Base-by-base conservation (phyloP, 2,329 filamentous ascomycete species). In the Paraphaeosphaeria minitans region DNA sequence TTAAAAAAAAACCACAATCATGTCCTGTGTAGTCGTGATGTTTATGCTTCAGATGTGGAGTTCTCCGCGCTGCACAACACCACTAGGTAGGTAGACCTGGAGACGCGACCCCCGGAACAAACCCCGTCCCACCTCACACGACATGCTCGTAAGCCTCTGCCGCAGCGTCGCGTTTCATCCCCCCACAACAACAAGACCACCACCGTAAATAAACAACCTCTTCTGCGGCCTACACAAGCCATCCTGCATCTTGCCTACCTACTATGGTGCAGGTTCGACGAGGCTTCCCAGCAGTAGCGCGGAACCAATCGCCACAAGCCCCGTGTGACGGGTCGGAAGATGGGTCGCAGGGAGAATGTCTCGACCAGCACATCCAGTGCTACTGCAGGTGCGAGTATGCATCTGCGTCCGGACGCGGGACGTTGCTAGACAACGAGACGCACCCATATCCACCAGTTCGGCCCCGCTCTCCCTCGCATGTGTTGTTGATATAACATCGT, bases 321-420 rank as follows among this genome's bases (percentile, higher is more conserved):
- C n/a, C n/a, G 45, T 47, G 16, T 22, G 22, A 45, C 48, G 19
- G 31, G 14, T n/a, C 16, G 45, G 21, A 3, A 37, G 54, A 37
- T 3, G 13, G 53, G 57, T 53, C 46, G 13, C 54, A 50, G 33
- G 19, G n/a, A 33, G 55, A 51, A 31, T 8, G 21, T 58, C 59
- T 37, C 51, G 39, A 46, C 35, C 55, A 57, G 54, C 43, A 55
- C 56, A 57, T 50, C 43, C n/a, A 53, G 63, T 65, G 57, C 49
- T 63, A 68, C 68, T 57, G 58, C 66, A 69, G 60, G 55, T 56
- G 50, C 4, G 29, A 12, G 56, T 57, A 61, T 67, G 66, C 68
- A 68, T 53, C 59, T 60, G 45, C 39, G 46, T 35, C 46, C 53
- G 31, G 56, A 48, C 48, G 31, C 54, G 54, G 49, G 52, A 57